Conservation (phyloP, 768 basidiomycete genomes). For the Leucocoprinus birnbaumii region DNA sequence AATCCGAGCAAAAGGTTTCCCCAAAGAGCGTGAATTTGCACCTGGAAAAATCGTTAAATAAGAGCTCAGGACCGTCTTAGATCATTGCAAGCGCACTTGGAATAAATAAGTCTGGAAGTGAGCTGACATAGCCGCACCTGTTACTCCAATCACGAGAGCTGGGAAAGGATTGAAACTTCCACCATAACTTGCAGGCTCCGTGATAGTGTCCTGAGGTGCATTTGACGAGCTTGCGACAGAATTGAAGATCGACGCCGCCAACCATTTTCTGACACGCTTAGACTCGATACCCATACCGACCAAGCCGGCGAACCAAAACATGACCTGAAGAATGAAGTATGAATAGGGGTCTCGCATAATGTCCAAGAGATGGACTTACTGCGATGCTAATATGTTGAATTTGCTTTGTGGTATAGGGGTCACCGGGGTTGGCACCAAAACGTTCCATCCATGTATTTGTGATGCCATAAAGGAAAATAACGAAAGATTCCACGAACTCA, state of each 20-base stretch:
- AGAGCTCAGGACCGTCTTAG: background rate
- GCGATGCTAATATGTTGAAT: slow-evolving; percentile 95
- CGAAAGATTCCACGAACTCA: slow-evolving; percentile 73
- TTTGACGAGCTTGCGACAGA: slow-evolving; percentile 22
- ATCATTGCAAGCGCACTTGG: slow-evolving; percentile 51
- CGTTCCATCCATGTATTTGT: slow-evolving; percentile 98
- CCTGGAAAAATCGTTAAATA: slow-evolving; percentile 34
- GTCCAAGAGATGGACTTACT: slow-evolving; percentile 35
- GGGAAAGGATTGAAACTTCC: slow-evolving; percentile 91
- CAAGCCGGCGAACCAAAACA: slow-evolving; percentile 95
- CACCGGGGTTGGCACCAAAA: slow-evolving; percentile 77
- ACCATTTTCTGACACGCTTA: slow-evolving; percentile 65
- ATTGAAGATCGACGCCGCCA: slow-evolving; percentile 54
- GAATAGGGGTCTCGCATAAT: background rate
- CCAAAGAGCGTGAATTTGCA: slow-evolving; percentile 91
- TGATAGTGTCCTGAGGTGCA: slow-evolving; percentile 38
- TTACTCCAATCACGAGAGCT: slow-evolving; percentile 90
- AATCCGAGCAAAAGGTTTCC: slow-evolving; percentile 82
- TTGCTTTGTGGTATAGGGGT: slow-evolving; percentile 87
- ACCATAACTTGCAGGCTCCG: slow-evolving; percentile 70
- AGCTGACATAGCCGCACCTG: slow-evolving; percentile 90
- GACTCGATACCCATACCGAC: slow-evolving; percentile 92
- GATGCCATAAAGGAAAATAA: slow-evolving; percentile 86
- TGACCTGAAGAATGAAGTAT: slow-evolving; percentile 42
- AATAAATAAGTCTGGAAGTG: slow-evolving; percentile 92